Percentiles rank a stretch among this genome's conserved stretches.
Evolutionary conservation across 2,329 filamentous ascomycete genomes (phyloP).

Genomic region (Didymella lethalis): DNA sequence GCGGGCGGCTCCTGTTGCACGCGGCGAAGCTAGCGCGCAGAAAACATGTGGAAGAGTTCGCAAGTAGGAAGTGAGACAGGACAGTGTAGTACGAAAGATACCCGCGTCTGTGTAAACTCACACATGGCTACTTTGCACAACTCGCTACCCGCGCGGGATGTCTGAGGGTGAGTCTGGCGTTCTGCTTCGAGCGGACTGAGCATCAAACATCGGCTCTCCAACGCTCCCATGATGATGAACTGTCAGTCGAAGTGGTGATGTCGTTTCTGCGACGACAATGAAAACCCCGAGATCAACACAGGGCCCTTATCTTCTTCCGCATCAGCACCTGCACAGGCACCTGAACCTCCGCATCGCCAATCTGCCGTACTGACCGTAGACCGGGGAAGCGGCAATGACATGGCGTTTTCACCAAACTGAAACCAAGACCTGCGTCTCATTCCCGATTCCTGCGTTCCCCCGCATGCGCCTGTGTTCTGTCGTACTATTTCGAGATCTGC

Average conservation of each 20-base stretch:
- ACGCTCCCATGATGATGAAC: constrained; percentile 4
- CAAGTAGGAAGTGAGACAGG: constrained; percentile 22
- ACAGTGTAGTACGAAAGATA: constrained; percentile 19
- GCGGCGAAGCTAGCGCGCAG: background rate
- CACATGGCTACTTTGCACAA: constrained; percentile 29
- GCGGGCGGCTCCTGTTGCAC: constrained; percentile 7
- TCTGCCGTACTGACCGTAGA: constrained; percentile 16
- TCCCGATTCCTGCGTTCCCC: constrained; percentile 31
- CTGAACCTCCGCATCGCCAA: constrained; percentile 10
- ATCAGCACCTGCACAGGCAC: constrained; percentile 12
- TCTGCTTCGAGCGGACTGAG: constrained; percentile 4
- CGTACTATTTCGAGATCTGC: constrained; percentile 41
- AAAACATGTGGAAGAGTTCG: constrained; percentile 10
- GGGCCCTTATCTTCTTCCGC: constrained; percentile 7
- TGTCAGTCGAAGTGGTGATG: constrained; percentile 6
- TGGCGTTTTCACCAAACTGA: constrained; percentile 18
- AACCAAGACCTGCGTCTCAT: constrained; percentile 27
- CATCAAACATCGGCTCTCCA: constrained; percentile 5
- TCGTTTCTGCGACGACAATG: constrained; percentile 5
- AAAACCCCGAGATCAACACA: constrained; percentile 12
- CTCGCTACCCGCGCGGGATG: constrained; percentile 5
- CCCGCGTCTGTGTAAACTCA: constrained; percentile 14
- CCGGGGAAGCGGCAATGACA: constrained; percentile 25
- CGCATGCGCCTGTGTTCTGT: constrained; percentile 37
- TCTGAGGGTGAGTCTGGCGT: constrained; percentile 11